Conservation (phyloP, 768 basidiomycete species). For the Serendipita indica region DNA sequence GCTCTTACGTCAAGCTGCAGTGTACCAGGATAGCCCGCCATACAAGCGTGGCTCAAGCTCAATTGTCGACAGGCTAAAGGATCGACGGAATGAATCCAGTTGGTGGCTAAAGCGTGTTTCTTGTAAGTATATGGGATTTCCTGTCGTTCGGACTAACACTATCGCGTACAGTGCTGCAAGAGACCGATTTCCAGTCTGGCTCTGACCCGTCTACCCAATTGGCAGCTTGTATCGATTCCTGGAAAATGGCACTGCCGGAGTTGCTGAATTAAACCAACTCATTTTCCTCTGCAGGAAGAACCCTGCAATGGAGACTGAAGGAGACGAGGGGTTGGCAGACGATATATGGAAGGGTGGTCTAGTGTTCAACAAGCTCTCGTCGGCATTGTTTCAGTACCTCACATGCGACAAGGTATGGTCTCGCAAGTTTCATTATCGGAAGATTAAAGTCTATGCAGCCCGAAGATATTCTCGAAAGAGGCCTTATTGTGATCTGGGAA, state of each 20-base stretch:
- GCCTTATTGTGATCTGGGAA: constrained; percentile 71
- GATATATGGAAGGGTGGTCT: constrained; percentile 63
- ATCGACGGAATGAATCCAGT: constrained; percentile 50
- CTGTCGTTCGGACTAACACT: neutral
- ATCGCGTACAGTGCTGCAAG: constrained; percentile 24
- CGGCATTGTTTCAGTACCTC: constrained; percentile 47
- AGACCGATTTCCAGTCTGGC: too few species aligned
- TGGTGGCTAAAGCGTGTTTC: constrained; percentile 77
- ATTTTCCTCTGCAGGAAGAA: constrained; percentile 42
- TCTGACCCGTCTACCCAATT: too few species aligned
- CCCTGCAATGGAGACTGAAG: constrained; percentile 24
- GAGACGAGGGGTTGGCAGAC: neutral
- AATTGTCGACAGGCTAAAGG: constrained; percentile 47
- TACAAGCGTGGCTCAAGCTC: constrained; percentile 38
- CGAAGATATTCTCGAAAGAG: constrained; percentile 57
- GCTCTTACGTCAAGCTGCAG: constrained; percentile 58
- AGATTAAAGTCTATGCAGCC: constrained; percentile 27
- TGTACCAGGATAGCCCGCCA: constrained; percentile 71
- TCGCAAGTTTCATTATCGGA: constrained; percentile 6
- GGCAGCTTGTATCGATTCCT: too few species aligned
- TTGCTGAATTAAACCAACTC: neutral
- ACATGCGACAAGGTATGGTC: constrained; percentile 43
- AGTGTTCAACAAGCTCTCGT: constrained; percentile 55
- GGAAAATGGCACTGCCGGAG: neutral
- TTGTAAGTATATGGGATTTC: constrained; percentile 31